Base-by-base conservation (phyloP, 306 rosid genomes). In the Pterocarpus santalinus region DNA sequence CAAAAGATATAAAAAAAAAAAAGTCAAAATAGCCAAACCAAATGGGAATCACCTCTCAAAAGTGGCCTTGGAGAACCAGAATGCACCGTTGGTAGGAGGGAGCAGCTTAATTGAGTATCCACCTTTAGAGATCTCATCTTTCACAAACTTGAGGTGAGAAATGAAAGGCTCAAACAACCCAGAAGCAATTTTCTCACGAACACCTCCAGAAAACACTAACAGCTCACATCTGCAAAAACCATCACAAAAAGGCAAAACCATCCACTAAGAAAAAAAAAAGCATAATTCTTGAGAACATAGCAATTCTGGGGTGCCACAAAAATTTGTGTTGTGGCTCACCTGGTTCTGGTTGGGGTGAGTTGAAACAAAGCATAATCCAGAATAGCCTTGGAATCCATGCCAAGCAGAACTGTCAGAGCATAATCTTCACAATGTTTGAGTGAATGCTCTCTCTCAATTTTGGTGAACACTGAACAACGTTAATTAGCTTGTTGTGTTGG, bases 71-170 rank as follows among this genome's bases (percentile, higher is more conserved):
- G 94, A 85, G 83, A 90, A 90, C 92, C 92, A 88, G 44, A 64
- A 80, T 22, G 88, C 86, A 82, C 30, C 35, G 14, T 62, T 73
- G 38, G 75, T 15, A 1, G 92, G 85, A 17, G 94, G 94, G 36
- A 83, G 82, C 32, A 88, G 90, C 86, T 85, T 83, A 77, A 90
- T 90, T 1, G 92, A 90, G 86, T 90, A 88, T 11, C 94, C 92
- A 73, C 91, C 92, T 86, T 88, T 88, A 14, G 88, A 87, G 87
- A 90, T 88, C 91, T 90, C 91, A 87, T 90, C 91, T 57, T 82
- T 83, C 3, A 75, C 76, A 73, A 82, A 88, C 34, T 87, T 88
- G 67, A 90, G 87, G 79, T 90, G 92, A 80, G 90, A 76, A 73
- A 87, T 38, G 15, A 90, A 90, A 46, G 94, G 94, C 9, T 90